Evolutionary conservation across 495 filamentous ascomycete species (phyloP).

Genomic region (Neurospora terricola): DNA sequence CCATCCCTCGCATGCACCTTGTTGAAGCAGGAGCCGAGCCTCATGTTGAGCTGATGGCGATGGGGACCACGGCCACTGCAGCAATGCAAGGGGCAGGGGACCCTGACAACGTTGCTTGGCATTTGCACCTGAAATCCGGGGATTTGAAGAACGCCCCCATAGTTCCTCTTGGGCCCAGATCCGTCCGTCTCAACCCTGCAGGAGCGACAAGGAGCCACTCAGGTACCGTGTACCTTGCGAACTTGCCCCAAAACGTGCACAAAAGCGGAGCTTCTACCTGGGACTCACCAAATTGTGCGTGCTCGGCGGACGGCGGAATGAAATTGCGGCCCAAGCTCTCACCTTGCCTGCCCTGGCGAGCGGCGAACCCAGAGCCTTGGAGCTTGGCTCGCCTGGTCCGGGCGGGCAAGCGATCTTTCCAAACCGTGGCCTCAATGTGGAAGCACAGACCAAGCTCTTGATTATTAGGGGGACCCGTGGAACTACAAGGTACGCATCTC

Average conservation of each 20-base stretch:
- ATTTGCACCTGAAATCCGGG: neutral
- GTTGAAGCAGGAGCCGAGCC: neutral
- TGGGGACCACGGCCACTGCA: neutral
- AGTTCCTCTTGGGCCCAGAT: neutral
- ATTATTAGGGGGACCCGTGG: conserved; percentile 15
- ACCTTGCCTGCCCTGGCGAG: neutral
- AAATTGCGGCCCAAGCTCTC: conserved; percentile 10
- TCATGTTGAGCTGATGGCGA: neutral
- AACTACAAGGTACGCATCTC: conserved; percentile 6
- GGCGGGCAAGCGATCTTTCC: conserved; percentile 6
- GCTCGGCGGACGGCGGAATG: conserved; percentile 9
- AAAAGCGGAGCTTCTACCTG: neutral
- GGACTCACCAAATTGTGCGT: neutral
- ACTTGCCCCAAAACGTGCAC: neutral
- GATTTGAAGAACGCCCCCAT: neutral
- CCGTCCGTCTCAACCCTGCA: neutral
- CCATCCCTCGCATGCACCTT: neutral
- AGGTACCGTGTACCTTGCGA: neutral
- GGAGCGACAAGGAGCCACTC: neutral
- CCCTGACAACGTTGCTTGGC: neutral
- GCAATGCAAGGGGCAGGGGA: neutral
- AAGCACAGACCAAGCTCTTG: conserved; percentile 17
- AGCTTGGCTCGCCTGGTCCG: neutral
- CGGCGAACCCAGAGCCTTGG: conserved; percentile 5
- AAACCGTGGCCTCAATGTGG: conserved; percentile 31